Percentiles rank a stretch among this genome's conserved stretches.
phyloP scores from a whole-genome alignment of 2,329 filamentous ascomycete genomes.

The Arthrobotrys musiformis region DNA sequence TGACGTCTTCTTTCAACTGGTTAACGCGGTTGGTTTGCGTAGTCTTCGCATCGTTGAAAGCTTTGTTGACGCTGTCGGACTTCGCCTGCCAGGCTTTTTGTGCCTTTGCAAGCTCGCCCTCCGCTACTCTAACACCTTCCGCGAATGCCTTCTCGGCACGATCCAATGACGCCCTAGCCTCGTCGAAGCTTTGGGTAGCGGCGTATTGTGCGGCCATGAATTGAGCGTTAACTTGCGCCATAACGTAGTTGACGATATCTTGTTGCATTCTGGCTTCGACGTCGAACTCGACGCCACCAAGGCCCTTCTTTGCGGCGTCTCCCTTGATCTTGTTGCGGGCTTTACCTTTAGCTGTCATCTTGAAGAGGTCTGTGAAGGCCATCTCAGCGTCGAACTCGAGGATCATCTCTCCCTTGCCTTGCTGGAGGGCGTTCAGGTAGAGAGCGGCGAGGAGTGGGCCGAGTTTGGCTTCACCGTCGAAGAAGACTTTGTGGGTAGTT shows the following conservation, averaged over 20 bases:
- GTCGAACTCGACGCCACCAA: slow-evolving; percentile 9
- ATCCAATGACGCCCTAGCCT: slow-evolving; percentile 7
- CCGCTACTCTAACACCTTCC: slow-evolving; percentile 3
- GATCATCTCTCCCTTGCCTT: background rate
- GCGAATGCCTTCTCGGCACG: slow-evolving; percentile 16
- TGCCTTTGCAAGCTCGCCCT: slow-evolving; percentile 7
- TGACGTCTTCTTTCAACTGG: background rate
- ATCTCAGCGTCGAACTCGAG: slow-evolving; percentile 21
- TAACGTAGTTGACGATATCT: slow-evolving; percentile 22
- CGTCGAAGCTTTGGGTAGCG: slow-evolving; percentile 15
- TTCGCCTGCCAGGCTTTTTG: slow-evolving; percentile 2
- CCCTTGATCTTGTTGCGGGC: slow-evolving; percentile 14
- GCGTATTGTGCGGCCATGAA: slow-evolving; percentile 20
- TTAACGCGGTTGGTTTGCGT: background rate
- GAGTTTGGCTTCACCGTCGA: slow-evolving; percentile 10
- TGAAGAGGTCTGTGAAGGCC: slow-evolving; percentile 14
- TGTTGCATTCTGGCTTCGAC: slow-evolving; percentile 15
- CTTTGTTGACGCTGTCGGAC: slow-evolving; percentile 16
- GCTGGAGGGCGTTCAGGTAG: slow-evolving; percentile 1
- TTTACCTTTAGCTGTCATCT: slow-evolving; percentile 18
- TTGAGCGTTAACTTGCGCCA: slow-evolving; percentile 16
- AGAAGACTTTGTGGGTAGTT: slow-evolving; percentile 8
- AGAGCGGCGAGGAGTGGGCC: slow-evolving; percentile 5
- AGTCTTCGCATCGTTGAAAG: slow-evolving; percentile 5
- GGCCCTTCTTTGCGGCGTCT: background rate